Conservation (phyloP, 257 asterid species). For the Linderniella brevidens region DNA sequence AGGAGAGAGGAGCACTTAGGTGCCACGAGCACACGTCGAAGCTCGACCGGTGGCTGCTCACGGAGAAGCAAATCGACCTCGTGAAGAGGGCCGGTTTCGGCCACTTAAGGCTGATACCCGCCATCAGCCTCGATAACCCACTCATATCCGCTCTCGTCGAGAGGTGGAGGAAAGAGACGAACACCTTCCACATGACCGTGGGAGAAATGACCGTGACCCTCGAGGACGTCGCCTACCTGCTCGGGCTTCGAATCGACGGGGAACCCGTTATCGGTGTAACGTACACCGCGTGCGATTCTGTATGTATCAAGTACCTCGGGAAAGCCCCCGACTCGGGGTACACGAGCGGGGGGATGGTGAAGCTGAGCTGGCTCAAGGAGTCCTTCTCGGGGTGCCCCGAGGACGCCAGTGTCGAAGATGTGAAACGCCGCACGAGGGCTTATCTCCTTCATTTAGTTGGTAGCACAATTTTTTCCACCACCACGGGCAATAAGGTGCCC, state of each 20-base stretch:
- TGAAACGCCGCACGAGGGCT: constrained; percentile 68
- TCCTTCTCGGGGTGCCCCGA: constrained; percentile 59
- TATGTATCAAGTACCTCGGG: constrained; percentile 15
- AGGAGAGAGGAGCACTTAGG: constrained; percentile 94
- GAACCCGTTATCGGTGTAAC: constrained; percentile 91
- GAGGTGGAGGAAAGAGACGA: constrained; percentile 95
- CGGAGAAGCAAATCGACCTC: constrained; percentile 29
- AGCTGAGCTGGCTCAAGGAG: constrained; percentile 95
- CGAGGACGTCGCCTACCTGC: constrained; percentile 85
- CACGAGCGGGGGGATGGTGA: constrained; percentile 46
- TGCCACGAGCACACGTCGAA: constrained; percentile 98
- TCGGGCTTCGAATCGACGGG: constrained; percentile 87
- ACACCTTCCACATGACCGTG: constrained; percentile 75
- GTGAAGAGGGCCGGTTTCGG: constrained; percentile 65
- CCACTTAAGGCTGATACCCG: constrained; percentile 47
- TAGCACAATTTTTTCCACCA: constrained; percentile 85
- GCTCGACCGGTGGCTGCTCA: constrained; percentile 90
- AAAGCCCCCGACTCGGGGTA: constrained; percentile 18
- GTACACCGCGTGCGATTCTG: constrained; percentile 36
- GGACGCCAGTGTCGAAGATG: constrained; percentile 52
- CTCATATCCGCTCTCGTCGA: constrained; percentile 90
- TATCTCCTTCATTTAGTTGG: constrained; percentile 92
- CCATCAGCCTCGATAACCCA: constrained; percentile 60
- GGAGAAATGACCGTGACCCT: constrained; percentile 95
- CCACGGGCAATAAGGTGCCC: constrained; percentile 94